Evolutionary conservation across 1,284 basidiomycete species (phyloP).

Genomic region (Apiotrichum domesticum): DNA sequence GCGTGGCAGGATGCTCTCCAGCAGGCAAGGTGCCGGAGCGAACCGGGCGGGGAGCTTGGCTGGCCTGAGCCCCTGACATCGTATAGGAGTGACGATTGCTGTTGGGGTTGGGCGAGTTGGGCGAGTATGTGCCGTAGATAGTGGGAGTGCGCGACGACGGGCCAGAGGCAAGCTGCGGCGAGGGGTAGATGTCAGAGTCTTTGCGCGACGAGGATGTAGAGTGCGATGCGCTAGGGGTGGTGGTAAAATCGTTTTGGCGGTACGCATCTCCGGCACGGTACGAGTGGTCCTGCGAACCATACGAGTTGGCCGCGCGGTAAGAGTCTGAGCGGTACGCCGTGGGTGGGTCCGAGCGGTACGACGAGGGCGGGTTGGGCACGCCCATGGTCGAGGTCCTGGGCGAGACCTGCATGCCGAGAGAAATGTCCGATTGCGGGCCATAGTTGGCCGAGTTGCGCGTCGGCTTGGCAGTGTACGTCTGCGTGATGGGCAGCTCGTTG

Average conservation of each 20-base stretch:
- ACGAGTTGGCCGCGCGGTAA: background rate
- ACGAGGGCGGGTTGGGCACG: constrained; percentile 1
- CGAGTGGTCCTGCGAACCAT: background rate
- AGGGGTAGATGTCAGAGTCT: constrained; percentile 16
- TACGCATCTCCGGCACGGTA: background rate
- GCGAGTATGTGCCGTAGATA: constrained; percentile 25
- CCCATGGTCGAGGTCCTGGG: constrained; percentile 1
- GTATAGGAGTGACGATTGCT: constrained; percentile 38
- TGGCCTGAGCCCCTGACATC: constrained; percentile 1
- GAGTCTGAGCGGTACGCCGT: background rate
- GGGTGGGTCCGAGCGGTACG: constrained; percentile 2
- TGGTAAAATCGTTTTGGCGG: constrained; percentile 10
- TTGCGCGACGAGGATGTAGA: constrained; percentile 21
- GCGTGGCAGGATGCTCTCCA: constrained; percentile 23
- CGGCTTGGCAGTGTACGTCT: constrained; percentile 35
- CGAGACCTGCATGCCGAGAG: constrained; percentile 32
- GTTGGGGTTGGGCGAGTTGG: constrained; percentile 42
- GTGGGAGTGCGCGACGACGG: constrained; percentile 14
- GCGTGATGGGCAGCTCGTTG: constrained; percentile 20
- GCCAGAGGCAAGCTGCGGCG: constrained; percentile 8
- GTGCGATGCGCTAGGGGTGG: constrained; percentile 18
- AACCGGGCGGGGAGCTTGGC: constrained; percentile 36
- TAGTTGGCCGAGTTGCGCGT: constrained; percentile 41
- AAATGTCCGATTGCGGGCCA: constrained; percentile 38
- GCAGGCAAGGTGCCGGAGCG: constrained; percentile 44